phyloP scores from a whole-genome alignment of 2,329 filamentous ascomycete genomes.

The Scleromitrula shiraiana region DNA sequence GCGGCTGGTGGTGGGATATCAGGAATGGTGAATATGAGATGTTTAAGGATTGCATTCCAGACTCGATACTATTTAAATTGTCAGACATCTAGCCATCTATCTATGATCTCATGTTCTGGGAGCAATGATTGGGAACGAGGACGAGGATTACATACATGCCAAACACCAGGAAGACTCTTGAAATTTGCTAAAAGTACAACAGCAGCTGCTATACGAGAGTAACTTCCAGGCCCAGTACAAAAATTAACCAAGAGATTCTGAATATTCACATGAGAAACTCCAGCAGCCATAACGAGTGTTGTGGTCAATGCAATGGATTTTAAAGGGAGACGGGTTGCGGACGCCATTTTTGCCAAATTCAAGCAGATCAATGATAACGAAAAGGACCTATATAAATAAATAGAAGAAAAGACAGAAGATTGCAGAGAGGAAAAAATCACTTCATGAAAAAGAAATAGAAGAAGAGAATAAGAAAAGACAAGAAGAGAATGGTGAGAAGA shows the following conservation, averaged over 20 bases:
- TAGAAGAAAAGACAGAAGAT: not conserved
- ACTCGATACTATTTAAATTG: constrained; percentile 35
- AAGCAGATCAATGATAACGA: not conserved
- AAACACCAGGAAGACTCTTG: constrained; percentile 50
- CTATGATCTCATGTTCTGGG: not conserved
- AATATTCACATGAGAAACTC: constrained; percentile 21
- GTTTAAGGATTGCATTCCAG: constrained; percentile 38
- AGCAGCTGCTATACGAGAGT: constrained; percentile 26
- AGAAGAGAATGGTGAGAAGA: not conserved
- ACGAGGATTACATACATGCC: constrained; percentile 42
- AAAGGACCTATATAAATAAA: not conserved
- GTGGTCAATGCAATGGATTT: constrained; percentile 23
- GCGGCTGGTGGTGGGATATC: constrained; percentile 28
- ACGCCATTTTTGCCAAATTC: constrained; percentile 22
- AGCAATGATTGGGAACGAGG: not conserved
- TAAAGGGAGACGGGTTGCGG: constrained; percentile 24
- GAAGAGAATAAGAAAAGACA: not conserved
- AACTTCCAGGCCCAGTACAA: constrained; percentile 27
- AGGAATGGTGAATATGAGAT: constrained; percentile 35
- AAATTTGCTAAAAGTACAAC: constrained; percentile 42
- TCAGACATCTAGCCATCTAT: not conserved
- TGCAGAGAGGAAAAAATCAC: not conserved
- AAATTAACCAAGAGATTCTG: constrained; percentile 15
- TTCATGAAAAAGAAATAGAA: too few relatives aligned
- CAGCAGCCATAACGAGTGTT: constrained; percentile 15